Percentiles rank a stretch among this genome's conserved stretches.
Evolutionary conservation across 2,329 filamentous ascomycete genomes (phyloP).

Genomic region (Claviceps digitariae): DNA sequence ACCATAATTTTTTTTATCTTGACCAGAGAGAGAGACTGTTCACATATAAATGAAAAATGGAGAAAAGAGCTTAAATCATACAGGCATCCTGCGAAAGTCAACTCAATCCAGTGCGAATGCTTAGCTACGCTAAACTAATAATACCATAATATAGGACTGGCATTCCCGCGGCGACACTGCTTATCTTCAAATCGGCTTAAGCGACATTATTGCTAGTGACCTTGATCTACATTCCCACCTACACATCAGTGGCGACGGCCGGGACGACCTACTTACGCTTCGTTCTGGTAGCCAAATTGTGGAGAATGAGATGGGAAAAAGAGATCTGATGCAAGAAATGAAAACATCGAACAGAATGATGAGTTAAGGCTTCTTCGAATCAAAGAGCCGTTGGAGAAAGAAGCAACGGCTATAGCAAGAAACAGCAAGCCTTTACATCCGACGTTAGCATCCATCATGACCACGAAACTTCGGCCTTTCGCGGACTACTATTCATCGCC

Average conservation of each 20-base stretch:
- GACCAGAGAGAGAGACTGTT: too few species aligned
- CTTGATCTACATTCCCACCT: not conserved
- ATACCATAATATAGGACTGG: not conserved
- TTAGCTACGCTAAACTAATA: not conserved
- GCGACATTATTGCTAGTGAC: not conserved
- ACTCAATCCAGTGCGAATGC: not conserved
- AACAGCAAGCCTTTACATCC: not conserved
- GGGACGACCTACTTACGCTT: not conserved
- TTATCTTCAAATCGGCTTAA: not conserved
- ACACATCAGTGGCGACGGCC: not conserved
- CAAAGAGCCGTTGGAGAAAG: not conserved
- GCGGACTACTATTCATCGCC: not conserved
- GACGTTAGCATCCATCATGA: not conserved
- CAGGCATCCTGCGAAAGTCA: not conserved
- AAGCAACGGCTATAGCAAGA: not conserved
- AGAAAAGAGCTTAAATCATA: not conserved
- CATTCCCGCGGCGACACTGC: not conserved
- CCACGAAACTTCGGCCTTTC: not conserved
- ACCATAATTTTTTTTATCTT: too few species aligned
- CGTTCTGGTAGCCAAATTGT: not conserved
- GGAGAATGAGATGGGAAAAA: not conserved
- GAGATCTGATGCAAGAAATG: not conserved
- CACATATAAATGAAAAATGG: too few species aligned
- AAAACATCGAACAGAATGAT: not conserved
- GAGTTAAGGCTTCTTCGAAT: not conserved